A percentile compares a stretch with the other conserved stretches of the same genome.
Conservation (phyloP, 1,139 yeast species). For the Geotrichum restrictum region DNA sequence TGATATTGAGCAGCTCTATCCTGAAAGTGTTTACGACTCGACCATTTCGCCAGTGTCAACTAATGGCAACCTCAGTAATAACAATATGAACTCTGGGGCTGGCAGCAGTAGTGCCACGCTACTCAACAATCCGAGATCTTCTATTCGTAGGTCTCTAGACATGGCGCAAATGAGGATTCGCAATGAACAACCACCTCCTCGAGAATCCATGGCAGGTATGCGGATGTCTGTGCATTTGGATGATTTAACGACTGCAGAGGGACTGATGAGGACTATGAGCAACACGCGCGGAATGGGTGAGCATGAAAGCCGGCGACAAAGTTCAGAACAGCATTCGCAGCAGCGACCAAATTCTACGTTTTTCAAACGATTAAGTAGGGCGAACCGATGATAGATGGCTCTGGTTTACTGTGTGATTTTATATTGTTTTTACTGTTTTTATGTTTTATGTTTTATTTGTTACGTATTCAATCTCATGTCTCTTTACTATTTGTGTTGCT, state of each 20-base stretch:
- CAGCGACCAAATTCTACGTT: background rate
- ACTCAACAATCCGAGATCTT: constrained; percentile 6
- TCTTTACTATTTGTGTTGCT: no score
- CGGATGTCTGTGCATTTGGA: constrained; percentile 31
- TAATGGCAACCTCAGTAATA: no score
- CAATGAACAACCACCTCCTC: constrained; percentile 32
- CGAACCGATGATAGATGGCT: background rate
- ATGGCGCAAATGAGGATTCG: constrained; percentile 26
- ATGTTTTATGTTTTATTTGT: background rate
- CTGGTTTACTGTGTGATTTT: background rate
- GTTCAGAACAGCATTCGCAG: background rate
- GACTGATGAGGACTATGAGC: constrained; percentile 26
- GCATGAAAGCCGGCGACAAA: background rate
- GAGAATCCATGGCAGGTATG: constrained; percentile 30
- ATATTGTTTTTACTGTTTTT: background rate
- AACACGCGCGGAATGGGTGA: background rate
- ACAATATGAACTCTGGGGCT: background rate
- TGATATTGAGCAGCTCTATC: constrained; percentile 17
- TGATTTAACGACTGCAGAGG: constrained; percentile 34
- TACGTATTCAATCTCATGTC: background rate
- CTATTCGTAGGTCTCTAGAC: constrained; percentile 23
- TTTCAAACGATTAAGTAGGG: background rate
- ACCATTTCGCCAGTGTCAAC: background rate
- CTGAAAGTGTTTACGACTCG: constrained; percentile 7
- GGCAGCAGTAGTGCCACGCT: constrained; percentile 4